Evolutionary conservation across 225 moss, liverwort and hornwort genomes (phyloP).

Genomic region (Anthoceros angustus): DNA sequence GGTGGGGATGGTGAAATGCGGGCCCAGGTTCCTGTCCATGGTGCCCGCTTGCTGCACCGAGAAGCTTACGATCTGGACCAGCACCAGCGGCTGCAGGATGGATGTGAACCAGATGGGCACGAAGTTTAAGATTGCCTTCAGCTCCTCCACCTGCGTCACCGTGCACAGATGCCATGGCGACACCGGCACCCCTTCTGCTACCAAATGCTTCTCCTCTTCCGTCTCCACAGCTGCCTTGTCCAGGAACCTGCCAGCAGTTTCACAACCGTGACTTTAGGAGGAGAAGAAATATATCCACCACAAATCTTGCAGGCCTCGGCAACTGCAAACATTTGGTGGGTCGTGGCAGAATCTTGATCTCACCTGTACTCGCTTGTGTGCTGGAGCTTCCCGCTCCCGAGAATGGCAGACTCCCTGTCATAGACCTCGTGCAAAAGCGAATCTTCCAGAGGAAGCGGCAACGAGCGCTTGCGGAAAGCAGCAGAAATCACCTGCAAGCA

Average conservation of each 20-base stretch:
- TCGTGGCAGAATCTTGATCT: not conserved
- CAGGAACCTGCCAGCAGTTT: slow-evolving; percentile 12
- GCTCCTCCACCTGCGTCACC: slow-evolving; percentile 29
- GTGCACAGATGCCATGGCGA: slow-evolving; percentile 18
- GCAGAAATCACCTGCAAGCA: not conserved
- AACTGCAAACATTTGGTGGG: not conserved
- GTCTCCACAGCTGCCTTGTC: slow-evolving; percentile 26
- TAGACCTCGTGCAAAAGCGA: not conserved
- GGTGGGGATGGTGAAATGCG: slow-evolving; percentile 9
- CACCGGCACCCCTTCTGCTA: not conserved
- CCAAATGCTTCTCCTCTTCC: slow-evolving; percentile 1
- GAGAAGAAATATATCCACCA: too few species aligned
- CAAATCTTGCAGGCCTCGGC: too few species aligned
- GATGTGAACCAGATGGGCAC: slow-evolving; percentile 19
- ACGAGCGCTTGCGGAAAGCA: not conserved
- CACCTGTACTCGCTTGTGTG: not conserved
- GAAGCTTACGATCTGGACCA: slow-evolving; percentile 9
- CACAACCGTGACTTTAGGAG: not conserved
- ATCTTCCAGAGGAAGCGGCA: not conserved
- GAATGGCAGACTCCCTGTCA: not conserved
- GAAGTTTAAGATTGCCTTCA: slow-evolving; percentile 21
- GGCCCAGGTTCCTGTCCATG: slow-evolving; percentile 16
- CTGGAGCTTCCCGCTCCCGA: not conserved
- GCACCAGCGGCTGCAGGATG: slow-evolving; percentile 5
- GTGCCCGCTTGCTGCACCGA: slow-evolving; percentile 14